Evolutionary conservation across 805 yeast genomes (phyloP).

Genomic region (Candida wancherniae): DNA sequence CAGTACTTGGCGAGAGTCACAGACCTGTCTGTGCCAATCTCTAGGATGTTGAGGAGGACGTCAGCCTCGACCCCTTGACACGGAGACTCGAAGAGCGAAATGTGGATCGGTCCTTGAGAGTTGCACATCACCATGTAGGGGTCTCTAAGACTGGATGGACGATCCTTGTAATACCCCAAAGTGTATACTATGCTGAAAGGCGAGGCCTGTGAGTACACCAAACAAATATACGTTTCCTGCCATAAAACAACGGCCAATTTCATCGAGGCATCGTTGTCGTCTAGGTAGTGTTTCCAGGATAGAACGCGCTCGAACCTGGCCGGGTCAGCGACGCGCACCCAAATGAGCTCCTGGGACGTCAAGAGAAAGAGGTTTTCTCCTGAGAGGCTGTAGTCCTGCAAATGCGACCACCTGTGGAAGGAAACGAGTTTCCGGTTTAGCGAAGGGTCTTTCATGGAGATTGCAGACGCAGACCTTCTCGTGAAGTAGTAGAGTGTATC

Average conservation of each 20-base stretch:
- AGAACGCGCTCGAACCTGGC: slow-evolving; percentile 42
- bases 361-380: slow-evolving; percentile 44
- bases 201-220: slow-evolving; percentile 27
- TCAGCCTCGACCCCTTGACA: no score
- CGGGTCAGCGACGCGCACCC: slow-evolving; percentile 36
- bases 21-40: no score
- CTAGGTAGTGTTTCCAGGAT: slow-evolving; percentile 71
- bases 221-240: slow-evolving; percentile 9
- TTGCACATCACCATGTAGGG: slow-evolving; percentile 21
- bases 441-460: neutral
- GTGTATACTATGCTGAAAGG: slow-evolving; percentile 31
- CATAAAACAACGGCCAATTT: slow-evolving; percentile 22
- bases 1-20: no score
- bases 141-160: slow-evolving; percentile 37
- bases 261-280: slow-evolving; percentile 51
- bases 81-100: neutral
- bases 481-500: slow-evolving; percentile 4
- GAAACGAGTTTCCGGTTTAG: slow-evolving; percentile 7
- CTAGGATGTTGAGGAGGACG: no score
- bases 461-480: slow-evolving; percentile 8
- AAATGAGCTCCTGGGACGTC: slow-evolving; percentile 61
- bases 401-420: slow-evolving; percentile 14
- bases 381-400: slow-evolving; percentile 9
- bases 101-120: neutral
- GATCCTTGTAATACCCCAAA: slow-evolving; percentile 27